Evolutionary conservation across 1,139 yeast genomes (phyloP).

Genomic region (Protomyces gravidus): DNA sequence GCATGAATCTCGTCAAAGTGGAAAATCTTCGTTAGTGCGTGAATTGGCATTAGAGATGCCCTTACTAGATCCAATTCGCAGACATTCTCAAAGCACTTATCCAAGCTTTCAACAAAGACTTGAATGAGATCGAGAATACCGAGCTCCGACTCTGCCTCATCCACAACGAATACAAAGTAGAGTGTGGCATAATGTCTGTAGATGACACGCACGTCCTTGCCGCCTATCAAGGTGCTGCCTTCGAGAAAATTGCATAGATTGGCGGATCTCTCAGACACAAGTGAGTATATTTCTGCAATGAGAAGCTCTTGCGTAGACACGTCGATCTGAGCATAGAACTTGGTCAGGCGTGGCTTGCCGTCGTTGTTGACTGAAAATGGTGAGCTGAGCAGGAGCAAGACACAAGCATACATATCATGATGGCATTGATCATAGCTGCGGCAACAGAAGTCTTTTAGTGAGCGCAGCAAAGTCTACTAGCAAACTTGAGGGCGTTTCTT

Average conservation of each 20-base stretch:
- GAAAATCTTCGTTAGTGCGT: slow-evolving; percentile 32
- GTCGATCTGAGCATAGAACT: slow-evolving; percentile 84
- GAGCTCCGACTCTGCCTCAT: slow-evolving; percentile 89
- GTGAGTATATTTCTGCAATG: slow-evolving; percentile 67
- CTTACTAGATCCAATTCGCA: slow-evolving; percentile 92
- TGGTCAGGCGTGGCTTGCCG: slow-evolving; percentile 86
- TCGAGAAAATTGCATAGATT: slow-evolving; percentile 68
- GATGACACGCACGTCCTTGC: slow-evolving; percentile 79
- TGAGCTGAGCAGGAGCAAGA: slow-evolving; percentile 36
- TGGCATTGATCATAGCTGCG: slow-evolving; percentile 96
- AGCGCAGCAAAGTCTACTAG: no score
- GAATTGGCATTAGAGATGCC: no score
- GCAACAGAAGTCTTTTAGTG: no score
- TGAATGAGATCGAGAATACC: slow-evolving; percentile 92
- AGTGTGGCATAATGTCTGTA: slow-evolving; percentile 92
- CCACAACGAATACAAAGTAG: slow-evolving; percentile 90
- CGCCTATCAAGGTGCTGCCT: slow-evolving; percentile 49
- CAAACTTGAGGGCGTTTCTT: no score
- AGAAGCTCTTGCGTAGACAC: slow-evolving; percentile 68
- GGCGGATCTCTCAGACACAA: slow-evolving; percentile 64
- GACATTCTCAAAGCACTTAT: slow-evolving; percentile 86
- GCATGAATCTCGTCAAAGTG: slow-evolving; percentile 97
- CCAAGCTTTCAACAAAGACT: slow-evolving; percentile 92
- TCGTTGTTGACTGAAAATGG: slow-evolving; percentile 63
- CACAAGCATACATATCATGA: slow-evolving; percentile 58